These are phyloP conservation scores for Apiospora phragmitis DNA, from an alignment of 2,329 filamentous ascomycete genomes.

Conservation along the genomic window DNA sequence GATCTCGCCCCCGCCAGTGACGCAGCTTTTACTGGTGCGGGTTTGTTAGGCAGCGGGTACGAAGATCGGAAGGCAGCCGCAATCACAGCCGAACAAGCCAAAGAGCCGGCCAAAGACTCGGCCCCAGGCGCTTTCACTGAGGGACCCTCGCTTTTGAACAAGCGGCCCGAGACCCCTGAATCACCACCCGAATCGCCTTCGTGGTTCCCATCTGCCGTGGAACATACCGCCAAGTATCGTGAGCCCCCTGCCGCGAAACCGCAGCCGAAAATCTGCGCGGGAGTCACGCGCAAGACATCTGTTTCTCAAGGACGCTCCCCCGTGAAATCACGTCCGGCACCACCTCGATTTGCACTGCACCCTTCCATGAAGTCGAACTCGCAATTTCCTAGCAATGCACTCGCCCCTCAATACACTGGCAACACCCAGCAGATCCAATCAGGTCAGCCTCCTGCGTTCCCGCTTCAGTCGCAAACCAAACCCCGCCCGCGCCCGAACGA, in stretches of 20 bases:
- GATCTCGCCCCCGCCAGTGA: constrained; percentile 30
- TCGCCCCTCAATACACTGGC: neutral
- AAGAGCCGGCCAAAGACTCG: constrained; percentile 27
- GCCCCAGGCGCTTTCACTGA: constrained; percentile 49
- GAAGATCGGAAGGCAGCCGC: constrained; percentile 43
- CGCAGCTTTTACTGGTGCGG: constrained; percentile 49
- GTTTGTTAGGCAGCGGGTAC: constrained; percentile 52
- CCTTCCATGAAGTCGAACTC: neutral
- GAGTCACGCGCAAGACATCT: neutral
- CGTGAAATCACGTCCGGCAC: constrained; percentile 12
- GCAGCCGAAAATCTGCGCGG: constrained; percentile 21
- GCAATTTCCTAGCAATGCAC: neutral
- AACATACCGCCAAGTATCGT: constrained; percentile 30
- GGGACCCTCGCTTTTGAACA: constrained; percentile 58
- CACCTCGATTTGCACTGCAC: constrained; percentile 1
- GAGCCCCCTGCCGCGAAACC: constrained; percentile 6
- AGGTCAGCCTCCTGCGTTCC: constrained; percentile 4
- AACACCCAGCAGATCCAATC: neutral
- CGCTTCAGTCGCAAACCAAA: too few species aligned
- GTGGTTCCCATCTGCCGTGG: constrained; percentile 41
- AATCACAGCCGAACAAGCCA: constrained; percentile 30
- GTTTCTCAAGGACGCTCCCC: constrained; percentile 5
- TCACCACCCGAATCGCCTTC: constrained; percentile 22
- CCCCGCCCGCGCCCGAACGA: neutral
- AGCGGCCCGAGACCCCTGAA: constrained; percentile 17